Base-by-base conservation (phyloP, 805 yeast species). In the Pichia membranifaciens region DNA sequence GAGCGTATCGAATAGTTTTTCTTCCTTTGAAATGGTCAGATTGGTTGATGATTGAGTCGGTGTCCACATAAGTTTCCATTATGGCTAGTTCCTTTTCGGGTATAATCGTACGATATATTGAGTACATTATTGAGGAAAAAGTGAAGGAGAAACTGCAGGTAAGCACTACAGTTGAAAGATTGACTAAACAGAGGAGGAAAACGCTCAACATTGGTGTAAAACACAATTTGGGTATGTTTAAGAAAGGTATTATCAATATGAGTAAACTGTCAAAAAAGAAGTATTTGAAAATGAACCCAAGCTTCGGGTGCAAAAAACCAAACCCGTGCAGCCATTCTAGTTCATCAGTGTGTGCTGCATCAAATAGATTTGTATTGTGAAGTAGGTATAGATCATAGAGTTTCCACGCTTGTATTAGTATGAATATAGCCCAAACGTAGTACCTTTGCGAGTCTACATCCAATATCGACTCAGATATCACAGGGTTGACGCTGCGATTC, bases 351-450 rank as follows among this genome's bases (percentile, higher is more conserved):
- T n/a, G n/a, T 8, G 13, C 5, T 5, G 23, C 5, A 3, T 38
- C 47, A 1, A 35, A 22, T 10, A 17, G 36, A 1, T 41, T 36
- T 16, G 71, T 75, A 22, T 76, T 71, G 55, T 81, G 81, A 48
- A 86, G 65, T 20, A 79, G 61, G 31, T 82, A 66, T 37, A 86
- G 64, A 60, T 87, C 95, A 55, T 84, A 86, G 1, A 87, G 48
- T 60, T 93, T 91, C 78, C 85, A 85, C n/a, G 87, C 78, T 64
- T 90, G 97, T n/a, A 91, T 72, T 31, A 85, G 70, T 2, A 76
- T 69, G 59, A 88, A 87, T 10, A 86, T 51, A 1, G 87, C 76
- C n/a, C 82, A 62, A 3, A 81, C 73, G 47, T 87, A 74, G 32
- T 80, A 64, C 51, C 96, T 70, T 63, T 91, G 99, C 13, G 86